A percentile compares a stretch with the other conserved stretches of the same genome.
phyloP scores from a whole-genome alignment of 2,329 filamentous ascomycete species.

The Ceratocystis variospora region DNA sequence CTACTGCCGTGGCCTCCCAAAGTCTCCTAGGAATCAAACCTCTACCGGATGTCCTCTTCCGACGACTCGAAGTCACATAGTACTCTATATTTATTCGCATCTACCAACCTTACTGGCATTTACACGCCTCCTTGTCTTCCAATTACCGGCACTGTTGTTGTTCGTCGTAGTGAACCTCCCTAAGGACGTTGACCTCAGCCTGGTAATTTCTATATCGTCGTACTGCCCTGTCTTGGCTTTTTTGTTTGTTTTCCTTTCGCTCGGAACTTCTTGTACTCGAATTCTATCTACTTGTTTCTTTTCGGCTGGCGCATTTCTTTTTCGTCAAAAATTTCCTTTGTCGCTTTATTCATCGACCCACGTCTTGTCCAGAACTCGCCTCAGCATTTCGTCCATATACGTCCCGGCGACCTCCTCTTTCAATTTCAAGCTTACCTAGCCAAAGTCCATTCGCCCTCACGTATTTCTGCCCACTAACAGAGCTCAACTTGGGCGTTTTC shows the following conservation, averaged over 20 bases:
- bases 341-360: neutral
- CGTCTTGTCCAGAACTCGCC: neutral
- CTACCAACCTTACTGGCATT: neutral
- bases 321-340: neutral
- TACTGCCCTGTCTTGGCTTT: neutral
- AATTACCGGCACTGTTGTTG: constrained; percentile 2
- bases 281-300: neutral
- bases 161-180: constrained; percentile 12
- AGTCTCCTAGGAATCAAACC: neutral
- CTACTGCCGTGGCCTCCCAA: neutral
- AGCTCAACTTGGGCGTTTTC: neutral
- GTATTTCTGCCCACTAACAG: neutral
- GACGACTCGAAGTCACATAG: neutral
- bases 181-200: constrained; percentile 2
- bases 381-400: neutral
- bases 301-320: neutral
- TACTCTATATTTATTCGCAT: neutral
- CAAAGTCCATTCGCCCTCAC: neutral
- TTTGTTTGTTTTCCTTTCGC: neutral
- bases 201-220: neutral
- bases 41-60: constrained; percentile 12
- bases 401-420: neutral
- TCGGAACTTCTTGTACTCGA: too few species aligned
- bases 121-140: neutral
- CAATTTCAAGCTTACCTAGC: neutral